Conservation (phyloP, 805 yeast species). For the Metschnikowia chrysomelidarum region DNA sequence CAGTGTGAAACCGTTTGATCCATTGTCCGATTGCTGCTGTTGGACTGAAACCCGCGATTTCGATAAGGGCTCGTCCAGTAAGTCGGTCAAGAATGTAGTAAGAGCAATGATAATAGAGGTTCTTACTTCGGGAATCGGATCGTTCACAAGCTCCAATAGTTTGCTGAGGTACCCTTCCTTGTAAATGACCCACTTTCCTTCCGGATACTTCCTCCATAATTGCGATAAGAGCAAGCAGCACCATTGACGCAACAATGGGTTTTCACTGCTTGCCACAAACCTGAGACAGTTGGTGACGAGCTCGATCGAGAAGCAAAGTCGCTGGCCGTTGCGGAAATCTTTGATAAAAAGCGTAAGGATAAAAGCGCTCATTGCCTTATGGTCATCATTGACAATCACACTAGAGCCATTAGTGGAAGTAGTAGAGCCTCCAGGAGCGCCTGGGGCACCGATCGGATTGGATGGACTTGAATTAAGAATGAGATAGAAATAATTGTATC, state of each 20-base stretch:
- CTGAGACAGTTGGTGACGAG: slow-evolving; percentile 63
- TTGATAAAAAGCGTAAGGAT: slow-evolving; percentile 81
- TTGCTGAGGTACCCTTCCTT: slow-evolving; percentile 61
- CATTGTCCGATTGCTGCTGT: slow-evolving; percentile 14
- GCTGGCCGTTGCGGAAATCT: slow-evolving; percentile 77
- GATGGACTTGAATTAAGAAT: slow-evolving; percentile 53
- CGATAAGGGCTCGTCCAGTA: slow-evolving; percentile 25
- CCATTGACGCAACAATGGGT: slow-evolving; percentile 92
- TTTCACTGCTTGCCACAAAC: slow-evolving; percentile 70
- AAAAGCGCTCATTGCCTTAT: slow-evolving; percentile 94
- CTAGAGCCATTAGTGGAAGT: slow-evolving; percentile 20
- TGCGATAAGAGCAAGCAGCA: slow-evolving; percentile 76
- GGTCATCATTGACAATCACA: slow-evolving; percentile 65
- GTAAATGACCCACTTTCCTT: slow-evolving; percentile 69
- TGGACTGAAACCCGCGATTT: slow-evolving; percentile 10
- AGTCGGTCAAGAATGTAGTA: slow-evolving; percentile 60
- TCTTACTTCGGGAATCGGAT: slow-evolving; percentile 94
- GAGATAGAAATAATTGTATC: slow-evolving; percentile 80
- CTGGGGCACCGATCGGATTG: slow-evolving; percentile 31
- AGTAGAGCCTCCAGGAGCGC: slow-evolving; percentile 28
- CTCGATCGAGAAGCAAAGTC: slow-evolving; percentile 72
- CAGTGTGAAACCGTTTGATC: slow-evolving; percentile 9
- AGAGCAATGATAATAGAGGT: slow-evolving; percentile 78
- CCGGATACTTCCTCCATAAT: slow-evolving; percentile 67
- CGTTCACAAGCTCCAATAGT: slow-evolving; percentile 60